These are phyloP conservation scores for Fusarium sp. DNA, from an alignment of 2,329 filamentous ascomycete species.

Conservation along the genomic window DNA sequence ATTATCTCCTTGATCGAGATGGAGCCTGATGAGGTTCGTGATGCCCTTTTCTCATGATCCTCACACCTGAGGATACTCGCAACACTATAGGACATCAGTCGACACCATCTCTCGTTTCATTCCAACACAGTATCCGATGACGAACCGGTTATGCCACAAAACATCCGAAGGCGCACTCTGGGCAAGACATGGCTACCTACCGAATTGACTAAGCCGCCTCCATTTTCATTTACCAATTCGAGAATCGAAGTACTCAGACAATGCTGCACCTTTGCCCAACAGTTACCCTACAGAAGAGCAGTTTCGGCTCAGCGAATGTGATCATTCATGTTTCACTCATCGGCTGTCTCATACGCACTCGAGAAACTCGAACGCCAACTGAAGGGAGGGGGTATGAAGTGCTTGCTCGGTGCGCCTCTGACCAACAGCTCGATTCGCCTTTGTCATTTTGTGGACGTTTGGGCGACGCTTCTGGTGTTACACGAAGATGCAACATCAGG, in stretches of 20 bases:
- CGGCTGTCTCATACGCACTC: constrained; percentile 5
- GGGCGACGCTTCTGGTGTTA: not conserved
- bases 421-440: not conserved
- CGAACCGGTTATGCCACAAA: not conserved
- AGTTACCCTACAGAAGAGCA: constrained; percentile 11
- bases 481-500: not conserved
- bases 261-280: not conserved
- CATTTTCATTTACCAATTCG: not conserved
- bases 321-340: not conserved
- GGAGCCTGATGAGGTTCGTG: not conserved
- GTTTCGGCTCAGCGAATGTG: not conserved
- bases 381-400: not conserved
- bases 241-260: not conserved
- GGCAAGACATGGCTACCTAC: constrained; percentile 3
- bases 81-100: not conserved
- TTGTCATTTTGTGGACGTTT: not conserved
- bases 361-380: not conserved
- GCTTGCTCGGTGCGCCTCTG: not conserved
- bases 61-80: not conserved
- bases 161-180: not conserved
- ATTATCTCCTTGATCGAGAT: not conserved
- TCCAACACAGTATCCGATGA: constrained; percentile 1
- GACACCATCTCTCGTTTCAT: not conserved
- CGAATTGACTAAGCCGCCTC: not conserved
- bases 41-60: not conserved